Base-by-base conservation (phyloP, 202 grass and related monocot species). In the Zizania palustris region DNA sequence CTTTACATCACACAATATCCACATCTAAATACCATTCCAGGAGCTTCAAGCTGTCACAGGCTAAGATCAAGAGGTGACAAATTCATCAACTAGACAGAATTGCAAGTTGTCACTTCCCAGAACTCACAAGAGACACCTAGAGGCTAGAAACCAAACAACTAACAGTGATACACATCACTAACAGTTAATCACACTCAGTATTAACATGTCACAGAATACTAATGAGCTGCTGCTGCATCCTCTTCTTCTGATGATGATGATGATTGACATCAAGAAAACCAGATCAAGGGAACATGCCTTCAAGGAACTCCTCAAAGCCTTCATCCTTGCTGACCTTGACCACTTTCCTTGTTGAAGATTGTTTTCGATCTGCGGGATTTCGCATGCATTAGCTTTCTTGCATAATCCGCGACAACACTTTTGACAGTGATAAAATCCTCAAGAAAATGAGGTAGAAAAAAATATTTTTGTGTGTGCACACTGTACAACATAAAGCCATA, bases 271-370 rank as follows among this genome's bases (percentile, higher is more conserved):
- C 61, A 38, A 20, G 6, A 41, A 33, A 13, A 34, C 43, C 35
- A 9, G 10, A 48, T 82, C 60, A 87, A 2, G 51, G 85, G 60
- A 87, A 87, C 85, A 82, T 82, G 60, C 85, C 79, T 18, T 82
- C 85, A 1, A 87, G 74, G 38, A 78, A 87, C 61, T 78, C 79
- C 12, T 83, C 85, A 1, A 83, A 87, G 4, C 62, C 73, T 10
- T 87, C 79, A 13, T 87, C 67, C 0, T 37, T 87, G 22, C 67
- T 72, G 22, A 51, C 22, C 12, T 73, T 72, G 22, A 51, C 22
- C 12, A 0, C 9, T 61, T 72, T 53, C 22, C 22, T 40, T 1
- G 45, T 39, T 43, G 44, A 61, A 54, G 36, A 5, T 38, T 45
- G 9, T 43, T 67, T 55, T 4, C 13, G 6, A 55, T 83, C 73